Base-by-base conservation (phyloP, 2,329 filamentous ascomycete species). In the Ceratocystis lukuohia region DNA sequence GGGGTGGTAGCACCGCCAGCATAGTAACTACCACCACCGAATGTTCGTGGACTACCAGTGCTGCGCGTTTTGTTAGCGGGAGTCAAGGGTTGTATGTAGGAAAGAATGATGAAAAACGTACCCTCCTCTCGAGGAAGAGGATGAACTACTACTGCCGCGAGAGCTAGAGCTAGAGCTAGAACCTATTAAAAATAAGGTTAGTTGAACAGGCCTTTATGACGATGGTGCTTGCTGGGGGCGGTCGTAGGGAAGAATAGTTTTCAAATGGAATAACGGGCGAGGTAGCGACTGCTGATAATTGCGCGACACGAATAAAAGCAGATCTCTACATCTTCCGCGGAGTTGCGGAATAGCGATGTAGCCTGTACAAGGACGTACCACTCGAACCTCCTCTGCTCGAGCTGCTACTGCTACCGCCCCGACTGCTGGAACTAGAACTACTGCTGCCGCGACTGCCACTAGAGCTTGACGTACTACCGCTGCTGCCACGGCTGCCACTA, bases 21-120 rank as follows among this genome's bases (percentile, higher is more conserved):
- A 72, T 91, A 91, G 74, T 81, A 88, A 64, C 73, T 71, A 6
- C 86, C 85, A 46, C 84, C 84, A 57, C 84, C 86, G 71, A 81
- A 90, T 0, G 72, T 68, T 2, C 83, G 84, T 17, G 76, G 71
- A 0, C 80, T 75, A 17, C 87, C 86, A 64, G 80, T 82, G 67
- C 87, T 86, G 5, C 45, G 65, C 50, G 56, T 57, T 69, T 62
- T 67, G 67, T 63, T 48, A 50, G 41, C 65, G 56, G 22, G 53
- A 62, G 62, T 67, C 48, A 30, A 61, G 64, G 41, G 46, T 65
- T 10, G 46, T 46, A 48, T n/a, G 17, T 41, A 20, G 22, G 45
- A n/a, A 59, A 33, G 56, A 62, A 45, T 15, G 53, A 28, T 66
- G 37, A 37, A 30, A 41, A 20, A 61, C 65, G 41, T 62, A 65